These are phyloP conservation scores for Zasmidium angulare DNA, from an alignment of 2,329 filamentous ascomycete genomes.

Conservation along the genomic window DNA sequence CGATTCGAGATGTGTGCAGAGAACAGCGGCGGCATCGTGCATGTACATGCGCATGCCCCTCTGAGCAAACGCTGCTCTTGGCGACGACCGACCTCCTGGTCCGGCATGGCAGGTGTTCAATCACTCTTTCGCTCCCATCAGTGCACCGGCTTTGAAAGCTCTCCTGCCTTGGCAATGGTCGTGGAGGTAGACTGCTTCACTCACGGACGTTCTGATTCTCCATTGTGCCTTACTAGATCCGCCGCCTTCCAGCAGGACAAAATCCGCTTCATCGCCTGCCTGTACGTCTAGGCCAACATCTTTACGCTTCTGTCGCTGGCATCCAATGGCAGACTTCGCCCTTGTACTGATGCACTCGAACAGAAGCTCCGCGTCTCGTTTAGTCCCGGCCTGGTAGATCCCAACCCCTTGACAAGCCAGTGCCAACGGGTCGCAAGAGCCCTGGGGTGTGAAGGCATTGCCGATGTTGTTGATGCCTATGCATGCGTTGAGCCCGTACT, in stretches of 20 bases:
- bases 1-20: too few species aligned
- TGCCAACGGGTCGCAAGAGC: slow-evolving; percentile 63
- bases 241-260: slow-evolving; percentile 41
- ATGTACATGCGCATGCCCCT: slow-evolving; percentile 10
- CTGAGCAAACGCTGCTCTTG: slow-evolving; percentile 15
- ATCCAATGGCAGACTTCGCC: slow-evolving; percentile 34
- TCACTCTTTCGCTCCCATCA: not conserved
- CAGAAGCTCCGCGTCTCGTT: slow-evolving; percentile 57
- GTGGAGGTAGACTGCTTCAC: slow-evolving; percentile 45
- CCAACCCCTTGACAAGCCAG: slow-evolving; percentile 64
- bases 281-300: slow-evolving; percentile 33
- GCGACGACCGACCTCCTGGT: not conserved
- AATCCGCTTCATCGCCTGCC: slow-evolving; percentile 42
- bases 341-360: slow-evolving; percentile 48
- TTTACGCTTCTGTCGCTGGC: slow-evolving; percentile 15
- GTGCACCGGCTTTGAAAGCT: slow-evolving; percentile 15
- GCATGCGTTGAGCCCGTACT: slow-evolving; percentile 58
- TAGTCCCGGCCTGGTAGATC: slow-evolving; percentile 66
- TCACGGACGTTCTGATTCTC: slow-evolving; percentile 43
- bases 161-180: slow-evolving; percentile 37
- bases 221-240: slow-evolving; percentile 35
- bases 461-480: slow-evolving; percentile 71
- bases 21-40: not conserved
- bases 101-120: not conserved
- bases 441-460: slow-evolving; percentile 72